These are phyloP conservation scores for Fusarium pilosicola DNA, from an alignment of 2,329 filamentous ascomycete species.

Conservation along the genomic window DNA sequence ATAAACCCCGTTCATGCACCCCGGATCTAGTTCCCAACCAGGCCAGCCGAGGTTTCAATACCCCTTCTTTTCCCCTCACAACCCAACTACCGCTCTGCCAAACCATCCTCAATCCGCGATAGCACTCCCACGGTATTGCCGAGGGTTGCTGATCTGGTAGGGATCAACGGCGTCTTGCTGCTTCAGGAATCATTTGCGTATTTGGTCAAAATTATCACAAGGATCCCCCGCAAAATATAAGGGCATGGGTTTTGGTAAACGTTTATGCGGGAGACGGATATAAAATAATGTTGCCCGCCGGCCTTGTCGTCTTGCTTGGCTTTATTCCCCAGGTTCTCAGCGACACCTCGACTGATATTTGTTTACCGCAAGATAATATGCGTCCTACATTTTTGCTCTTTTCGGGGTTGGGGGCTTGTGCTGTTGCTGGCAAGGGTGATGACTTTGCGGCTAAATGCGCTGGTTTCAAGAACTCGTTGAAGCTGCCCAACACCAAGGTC, in stretches of 20 bases:
- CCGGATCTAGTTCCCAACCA: conserved; percentile 14
- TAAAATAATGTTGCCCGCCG: conserved; percentile 5
- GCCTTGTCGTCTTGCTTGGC: neutral
- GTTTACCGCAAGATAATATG: conserved; percentile 2
- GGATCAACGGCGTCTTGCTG: conserved; percentile 5
- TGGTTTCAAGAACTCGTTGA: conserved; percentile 13
- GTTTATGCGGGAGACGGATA: conserved; percentile 14
- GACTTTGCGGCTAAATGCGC: conserved; percentile 29
- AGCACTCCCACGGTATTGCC: neutral
- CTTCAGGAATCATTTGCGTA: neutral
- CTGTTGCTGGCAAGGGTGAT: conserved; percentile 1
- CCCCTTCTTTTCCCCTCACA: neutral
- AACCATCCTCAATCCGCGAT: neutral
- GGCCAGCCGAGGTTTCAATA: conserved; percentile 25
- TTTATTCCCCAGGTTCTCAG: neutral
- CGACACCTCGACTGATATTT: neutral
- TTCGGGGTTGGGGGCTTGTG: conserved; percentile 7
- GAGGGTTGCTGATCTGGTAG: neutral
- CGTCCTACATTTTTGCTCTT: conserved; percentile 12
- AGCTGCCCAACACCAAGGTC: conserved; percentile 29
- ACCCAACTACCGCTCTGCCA: conserved; percentile 16
- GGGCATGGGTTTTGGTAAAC: neutral
- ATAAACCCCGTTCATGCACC: conserved; percentile 1
- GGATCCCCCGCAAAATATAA: neutral
- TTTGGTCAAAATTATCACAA: neutral